Base-by-base conservation (phyloP, 1,139 yeast species). In the Candida mesenterica region DNA sequence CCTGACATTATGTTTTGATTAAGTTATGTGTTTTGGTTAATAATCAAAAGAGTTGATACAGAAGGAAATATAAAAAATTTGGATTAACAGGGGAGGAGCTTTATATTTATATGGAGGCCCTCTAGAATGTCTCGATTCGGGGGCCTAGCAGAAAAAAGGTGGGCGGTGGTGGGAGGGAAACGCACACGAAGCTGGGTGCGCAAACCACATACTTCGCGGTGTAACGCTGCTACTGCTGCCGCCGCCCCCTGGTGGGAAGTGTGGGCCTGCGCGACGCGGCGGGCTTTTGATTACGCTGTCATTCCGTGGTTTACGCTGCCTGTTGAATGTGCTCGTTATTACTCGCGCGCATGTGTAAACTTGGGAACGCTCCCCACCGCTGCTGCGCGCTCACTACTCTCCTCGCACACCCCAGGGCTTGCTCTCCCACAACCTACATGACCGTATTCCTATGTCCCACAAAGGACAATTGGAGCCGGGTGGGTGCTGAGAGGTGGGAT, bases 1-100 rank as follows among this genome's bases (percentile, higher is more conserved):
- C 75, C 75, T 50, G 76, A 70, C 76, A 70, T 70, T 57, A 31
- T 24, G 13, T 24, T 6, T 5, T 24, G 6, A 12, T 7, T 28
- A 5, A n/a, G 13, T 28, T 28, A 18, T 28, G 15, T 28, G n/a
- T 9, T 28, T 6, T 17, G 13, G 22, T 24, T 24, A 18, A 29
- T n/a, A n/a, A n/a, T n/a, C n/a, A n/a, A n/a, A n/a, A n/a, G 28
- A 25, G 9, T 10, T 25, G 15, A 25, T 25, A 14, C 13, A 25
- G 10, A 25, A 12, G 28, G 15, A 25, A 28, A 24, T 18, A 28
- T 24, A 18, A 20, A 17, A 33, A 9, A 6, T 19, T 19, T 19
- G 16, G 14, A 31, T 14, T 17, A 13, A 22, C 13, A n/a, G 34
- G 38, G 38, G 28, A 33, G 24, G 28, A 24, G 14, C 24, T 9